These are phyloP conservation scores for Cruciata laevipes DNA, from an alignment of 257 asterid species.

Conservation along the genomic window DNA sequence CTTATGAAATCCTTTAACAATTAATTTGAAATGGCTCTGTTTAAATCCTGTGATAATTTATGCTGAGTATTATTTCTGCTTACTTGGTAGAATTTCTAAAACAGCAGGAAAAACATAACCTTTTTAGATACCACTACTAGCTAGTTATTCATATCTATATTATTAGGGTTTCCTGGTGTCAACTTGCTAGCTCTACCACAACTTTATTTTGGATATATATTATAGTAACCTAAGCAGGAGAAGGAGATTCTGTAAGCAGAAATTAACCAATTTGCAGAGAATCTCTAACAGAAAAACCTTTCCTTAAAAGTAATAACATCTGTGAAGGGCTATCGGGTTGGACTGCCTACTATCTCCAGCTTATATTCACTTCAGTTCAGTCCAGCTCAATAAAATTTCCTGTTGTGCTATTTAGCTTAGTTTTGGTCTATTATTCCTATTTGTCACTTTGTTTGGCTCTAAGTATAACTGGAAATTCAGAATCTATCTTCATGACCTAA, in stretches of 20 bases:
- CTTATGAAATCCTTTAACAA: background rate
- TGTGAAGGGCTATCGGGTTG: background rate
- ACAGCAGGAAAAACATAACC: background rate
- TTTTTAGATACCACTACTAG: background rate
- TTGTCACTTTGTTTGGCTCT: background rate
- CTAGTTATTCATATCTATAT: background rate
- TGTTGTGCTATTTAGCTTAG: too few species aligned
- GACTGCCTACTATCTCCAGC: background rate
- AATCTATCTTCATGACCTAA: background rate
- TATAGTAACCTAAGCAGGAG: background rate
- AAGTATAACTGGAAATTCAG: background rate
- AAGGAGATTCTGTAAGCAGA: background rate
- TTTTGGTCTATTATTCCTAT: background rate
- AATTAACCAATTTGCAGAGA: background rate
- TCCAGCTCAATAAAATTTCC: too few species aligned
- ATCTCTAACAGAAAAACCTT: background rate
- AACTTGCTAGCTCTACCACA: background rate
- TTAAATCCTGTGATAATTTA: background rate
- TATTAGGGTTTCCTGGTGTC: background rate
- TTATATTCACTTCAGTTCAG: too few species aligned
- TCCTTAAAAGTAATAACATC: background rate
- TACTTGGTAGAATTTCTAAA: background rate
- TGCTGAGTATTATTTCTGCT: background rate
- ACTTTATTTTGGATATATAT: background rate
- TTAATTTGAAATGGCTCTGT: background rate